These are phyloP conservation scores for Metrosideros polymorpha DNA, from an alignment of 441 rosid genomes.

Conservation along the genomic window DNA sequence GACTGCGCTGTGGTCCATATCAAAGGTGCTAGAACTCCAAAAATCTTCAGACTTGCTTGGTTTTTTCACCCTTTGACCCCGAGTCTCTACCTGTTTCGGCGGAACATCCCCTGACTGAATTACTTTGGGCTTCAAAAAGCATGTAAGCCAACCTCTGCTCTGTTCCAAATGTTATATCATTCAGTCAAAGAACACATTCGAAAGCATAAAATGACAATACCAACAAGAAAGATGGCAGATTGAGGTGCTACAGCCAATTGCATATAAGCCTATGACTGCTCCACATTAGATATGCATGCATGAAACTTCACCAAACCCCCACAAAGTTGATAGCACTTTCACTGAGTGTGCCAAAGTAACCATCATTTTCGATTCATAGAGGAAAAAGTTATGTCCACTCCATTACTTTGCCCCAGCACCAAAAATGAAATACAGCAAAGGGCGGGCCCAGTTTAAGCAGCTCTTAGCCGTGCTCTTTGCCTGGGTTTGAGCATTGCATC, in stretches of 20 bases:
- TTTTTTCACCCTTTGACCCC: background rate
- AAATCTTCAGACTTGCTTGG: background rate
- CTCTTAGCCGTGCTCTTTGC: background rate
- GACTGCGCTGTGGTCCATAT: background rate
- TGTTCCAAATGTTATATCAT: background rate
- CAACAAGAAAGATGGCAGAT: background rate
- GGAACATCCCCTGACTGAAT: background rate
- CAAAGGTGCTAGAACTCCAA: background rate
- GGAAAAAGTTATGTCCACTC: background rate
- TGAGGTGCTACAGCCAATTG: background rate
- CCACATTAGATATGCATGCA: background rate
- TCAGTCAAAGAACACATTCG: background rate
- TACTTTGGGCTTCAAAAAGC: background rate
- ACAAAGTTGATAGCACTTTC: background rate
- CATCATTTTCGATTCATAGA: background rate
- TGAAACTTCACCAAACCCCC: background rate
- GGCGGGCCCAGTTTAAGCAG: background rate
- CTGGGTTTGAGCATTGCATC: background rate
- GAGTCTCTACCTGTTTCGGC: background rate
- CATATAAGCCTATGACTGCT: background rate
- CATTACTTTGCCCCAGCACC: background rate
- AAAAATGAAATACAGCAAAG: background rate
- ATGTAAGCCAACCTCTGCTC: background rate
- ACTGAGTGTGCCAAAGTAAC: background rate
- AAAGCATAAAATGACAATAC: background rate